A percentile compares a stretch with the other conserved stretches of the same genome.
Evolutionary conservation across 495 filamentous ascomycete species (phyloP).

Genomic region (Penicillium bovifimosum): DNA sequence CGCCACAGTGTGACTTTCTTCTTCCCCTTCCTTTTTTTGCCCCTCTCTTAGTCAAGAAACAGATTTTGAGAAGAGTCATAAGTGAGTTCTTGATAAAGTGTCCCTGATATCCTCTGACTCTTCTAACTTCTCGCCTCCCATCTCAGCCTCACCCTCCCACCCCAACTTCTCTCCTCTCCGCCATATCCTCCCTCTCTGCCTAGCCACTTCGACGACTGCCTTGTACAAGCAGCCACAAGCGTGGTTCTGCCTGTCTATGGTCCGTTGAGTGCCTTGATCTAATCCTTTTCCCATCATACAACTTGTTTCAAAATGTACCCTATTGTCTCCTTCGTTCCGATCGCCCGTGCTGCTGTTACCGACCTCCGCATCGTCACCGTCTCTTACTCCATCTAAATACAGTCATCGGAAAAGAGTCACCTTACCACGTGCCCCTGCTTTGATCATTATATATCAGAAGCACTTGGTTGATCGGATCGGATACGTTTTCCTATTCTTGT

Average conservation of each 20-base stretch:
- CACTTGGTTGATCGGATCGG: constrained; percentile 27
- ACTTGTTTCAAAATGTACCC: constrained; percentile 25
- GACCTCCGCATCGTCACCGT: constrained; percentile 15
- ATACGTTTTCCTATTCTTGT: constrained; percentile 7
- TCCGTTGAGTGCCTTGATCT: constrained; percentile 20
- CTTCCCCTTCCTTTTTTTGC: constrained; percentile 13
- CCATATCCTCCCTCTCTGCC: constrained; percentile 6
- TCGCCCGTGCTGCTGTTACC: constrained; percentile 26
- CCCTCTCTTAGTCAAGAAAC: constrained; percentile 7
- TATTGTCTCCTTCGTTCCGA: constrained; percentile 25
- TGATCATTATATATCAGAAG: constrained; percentile 16
- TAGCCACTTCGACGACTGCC: constrained; percentile 21
- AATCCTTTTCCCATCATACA: background rate
- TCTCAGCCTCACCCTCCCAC: background rate
- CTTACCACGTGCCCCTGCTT: constrained; percentile 9
- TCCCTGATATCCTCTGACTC: constrained; percentile 1
- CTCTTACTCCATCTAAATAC: constrained; percentile 17
- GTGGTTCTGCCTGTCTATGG: constrained; percentile 22
- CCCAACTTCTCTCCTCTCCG: background rate
- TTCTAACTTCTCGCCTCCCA: background rate
- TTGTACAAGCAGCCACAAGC: constrained; percentile 11
- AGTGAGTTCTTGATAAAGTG: constrained; percentile 5
- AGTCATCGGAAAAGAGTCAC: constrained; percentile 17
- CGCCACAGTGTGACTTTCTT: constrained; percentile 18
- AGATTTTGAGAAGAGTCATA: constrained; percentile 15